A percentile compares a stretch with the other conserved stretches of the same genome.
These are phyloP conservation scores for Lactifluus subvellereus DNA, from an alignment of 768 basidiomycete species.

Conservation along the genomic window DNA sequence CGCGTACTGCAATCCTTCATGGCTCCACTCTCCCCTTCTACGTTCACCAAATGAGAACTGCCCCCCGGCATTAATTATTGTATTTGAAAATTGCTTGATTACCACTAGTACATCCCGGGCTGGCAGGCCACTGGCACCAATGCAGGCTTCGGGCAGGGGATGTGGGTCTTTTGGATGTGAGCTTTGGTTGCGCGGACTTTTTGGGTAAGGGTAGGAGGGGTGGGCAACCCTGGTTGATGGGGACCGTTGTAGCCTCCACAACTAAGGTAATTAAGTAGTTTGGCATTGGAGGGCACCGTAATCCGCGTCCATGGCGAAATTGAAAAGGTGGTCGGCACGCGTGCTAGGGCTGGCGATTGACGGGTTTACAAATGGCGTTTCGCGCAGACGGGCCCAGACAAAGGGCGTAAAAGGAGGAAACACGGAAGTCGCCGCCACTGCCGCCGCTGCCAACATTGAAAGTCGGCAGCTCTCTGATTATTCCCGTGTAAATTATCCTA, in stretches of 20 bases:
- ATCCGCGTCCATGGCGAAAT: neutral
- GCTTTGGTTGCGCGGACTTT: neutral
- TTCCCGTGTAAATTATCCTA: neutral
- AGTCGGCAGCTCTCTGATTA: conserved; percentile 3
- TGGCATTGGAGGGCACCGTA: neutral
- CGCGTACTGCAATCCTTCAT: neutral
- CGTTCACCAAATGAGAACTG: neutral
- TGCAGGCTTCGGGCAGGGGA: neutral
- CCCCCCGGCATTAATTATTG: neutral
- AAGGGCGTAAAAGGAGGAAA: conserved; percentile 5
- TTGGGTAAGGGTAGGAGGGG: neutral
- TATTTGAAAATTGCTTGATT: neutral
- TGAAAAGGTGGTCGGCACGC: neutral
- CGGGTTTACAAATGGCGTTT: conserved; percentile 2
- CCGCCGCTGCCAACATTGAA: neutral
- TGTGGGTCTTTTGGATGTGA: neutral
- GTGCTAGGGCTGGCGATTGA: neutral
- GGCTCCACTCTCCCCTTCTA: neutral
- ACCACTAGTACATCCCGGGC: neutral
- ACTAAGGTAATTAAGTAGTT: neutral
- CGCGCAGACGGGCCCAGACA: neutral
- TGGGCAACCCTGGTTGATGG: neutral
- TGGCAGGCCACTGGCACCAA: neutral
- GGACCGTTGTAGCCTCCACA: neutral
- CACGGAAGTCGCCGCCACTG: conserved; percentile 15